phyloP scores from a whole-genome alignment of 2,329 filamentous ascomycete species.

The Colletotrichum liriopes region DNA sequence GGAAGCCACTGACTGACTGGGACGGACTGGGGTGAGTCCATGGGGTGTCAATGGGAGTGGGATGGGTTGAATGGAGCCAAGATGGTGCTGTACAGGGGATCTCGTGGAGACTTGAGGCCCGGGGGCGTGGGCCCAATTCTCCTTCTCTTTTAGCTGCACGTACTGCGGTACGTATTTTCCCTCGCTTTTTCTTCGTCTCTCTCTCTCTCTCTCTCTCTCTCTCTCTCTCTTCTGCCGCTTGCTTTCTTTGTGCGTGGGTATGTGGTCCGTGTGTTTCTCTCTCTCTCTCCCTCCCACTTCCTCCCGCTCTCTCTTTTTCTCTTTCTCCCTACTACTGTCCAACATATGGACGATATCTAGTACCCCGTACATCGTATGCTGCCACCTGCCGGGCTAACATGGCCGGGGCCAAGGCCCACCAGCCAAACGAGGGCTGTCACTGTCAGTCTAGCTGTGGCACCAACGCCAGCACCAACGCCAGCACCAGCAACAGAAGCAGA shows the following conservation, averaged over 20 bases:
- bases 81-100: constrained; percentile 32
- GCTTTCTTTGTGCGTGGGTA: not conserved
- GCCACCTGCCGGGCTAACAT: not conserved
- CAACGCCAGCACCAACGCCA: not conserved
- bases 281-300: not conserved
- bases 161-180: not conserved
- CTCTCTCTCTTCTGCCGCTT: not conserved
- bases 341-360: no score
- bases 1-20: not conserved
- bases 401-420: not conserved
- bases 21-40: constrained; percentile 4
- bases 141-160: not conserved
- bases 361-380: not conserved
- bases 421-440: constrained; percentile 19
- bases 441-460: constrained; percentile 6
- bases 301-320: no score
- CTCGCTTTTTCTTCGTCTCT: constrained; percentile 3
- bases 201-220: not conserved
- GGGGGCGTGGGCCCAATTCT: not conserved
- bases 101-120: not conserved
- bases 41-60: constrained; percentile 35
- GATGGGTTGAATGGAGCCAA: constrained; percentile 36
- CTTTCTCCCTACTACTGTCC: not conserved
- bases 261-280: not conserved
- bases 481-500: not conserved